Percentiles rank a stretch among this genome's conserved stretches.
These are phyloP conservation scores for Fusarium acutatum DNA, from an alignment of 2,329 filamentous ascomycete species.

Conservation along the genomic window DNA sequence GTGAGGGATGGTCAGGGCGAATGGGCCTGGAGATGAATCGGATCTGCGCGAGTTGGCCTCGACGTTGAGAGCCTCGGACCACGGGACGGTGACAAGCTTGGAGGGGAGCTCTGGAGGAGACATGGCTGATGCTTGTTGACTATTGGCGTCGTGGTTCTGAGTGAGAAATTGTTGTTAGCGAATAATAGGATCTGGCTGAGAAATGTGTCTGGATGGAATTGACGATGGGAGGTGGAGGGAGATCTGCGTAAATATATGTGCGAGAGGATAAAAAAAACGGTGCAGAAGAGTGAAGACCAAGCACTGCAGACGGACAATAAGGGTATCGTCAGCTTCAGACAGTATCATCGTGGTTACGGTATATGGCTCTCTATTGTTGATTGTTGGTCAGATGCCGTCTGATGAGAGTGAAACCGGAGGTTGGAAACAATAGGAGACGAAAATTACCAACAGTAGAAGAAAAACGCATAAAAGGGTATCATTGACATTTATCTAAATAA, in stretches of 20 bases:
- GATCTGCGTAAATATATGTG: not conserved
- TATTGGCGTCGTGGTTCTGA: not conserved
- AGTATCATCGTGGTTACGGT: not conserved
- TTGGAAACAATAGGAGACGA: not conserved
- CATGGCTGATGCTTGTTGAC: not conserved
- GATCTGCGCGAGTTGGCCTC: not conserved
- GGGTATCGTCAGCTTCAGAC: not conserved
- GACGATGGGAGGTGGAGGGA: not conserved
- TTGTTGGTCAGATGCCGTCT: not conserved
- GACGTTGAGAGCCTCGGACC: not conserved
- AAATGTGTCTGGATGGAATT: not conserved
- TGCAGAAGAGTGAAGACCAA: not conserved
- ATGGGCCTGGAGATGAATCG: not conserved
- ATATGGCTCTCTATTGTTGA: not conserved
- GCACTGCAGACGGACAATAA: not conserved
- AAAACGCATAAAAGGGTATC: conserved; percentile 33
- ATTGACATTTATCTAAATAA: conserved; percentile 17
- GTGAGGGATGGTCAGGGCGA: conserved; percentile 15
- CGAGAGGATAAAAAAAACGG: not conserved
- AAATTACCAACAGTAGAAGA: not conserved
- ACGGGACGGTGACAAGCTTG: conserved; percentile 24
- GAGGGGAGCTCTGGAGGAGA: conserved; percentile 6
- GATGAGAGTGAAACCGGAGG: not conserved
- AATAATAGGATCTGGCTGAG: not conserved
- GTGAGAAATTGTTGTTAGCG: not conserved